Conservation (phyloP, 2,329 filamentous ascomycete species). For the Alternaria novae-zelandiae region DNA sequence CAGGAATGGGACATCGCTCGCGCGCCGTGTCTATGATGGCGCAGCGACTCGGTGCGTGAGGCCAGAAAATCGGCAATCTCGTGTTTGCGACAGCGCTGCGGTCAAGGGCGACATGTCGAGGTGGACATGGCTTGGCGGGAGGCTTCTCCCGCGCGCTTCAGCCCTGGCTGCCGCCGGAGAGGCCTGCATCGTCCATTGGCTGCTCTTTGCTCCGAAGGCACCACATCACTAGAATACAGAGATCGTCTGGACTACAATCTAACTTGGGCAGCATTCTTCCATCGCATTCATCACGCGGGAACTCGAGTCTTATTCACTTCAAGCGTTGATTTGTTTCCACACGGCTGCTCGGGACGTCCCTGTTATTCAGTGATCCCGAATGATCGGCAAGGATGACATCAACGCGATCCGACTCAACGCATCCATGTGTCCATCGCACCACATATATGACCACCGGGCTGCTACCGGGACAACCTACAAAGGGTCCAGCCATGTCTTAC, state of each 20-base stretch:
- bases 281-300: not conserved
- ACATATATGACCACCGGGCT: not conserved
- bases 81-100: constrained; percentile 8
- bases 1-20: constrained; percentile 40
- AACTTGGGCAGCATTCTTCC: not conserved
- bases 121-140: constrained; percentile 12
- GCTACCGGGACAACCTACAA: not conserved
- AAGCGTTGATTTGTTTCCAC: not conserved
- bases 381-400: constrained; percentile 7
- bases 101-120: constrained; percentile 5
- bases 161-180: constrained; percentile 3
- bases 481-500: not conserved
- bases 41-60: not conserved
- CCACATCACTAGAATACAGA: not conserved
- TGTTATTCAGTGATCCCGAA: not conserved
- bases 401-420: not conserved
- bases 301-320: not conserved
- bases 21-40: not conserved
- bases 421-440: not conserved
- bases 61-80: not conserved
- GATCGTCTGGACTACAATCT: not conserved
- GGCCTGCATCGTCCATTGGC: constrained; percentile 4
- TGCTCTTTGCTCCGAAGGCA: not conserved
- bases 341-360: not conserved
- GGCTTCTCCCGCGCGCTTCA: constrained; percentile 9